Evolutionary conservation across 192 early-diverging fungal genomes (phyloP).

Genomic region (Coemansia sp.): DNA sequence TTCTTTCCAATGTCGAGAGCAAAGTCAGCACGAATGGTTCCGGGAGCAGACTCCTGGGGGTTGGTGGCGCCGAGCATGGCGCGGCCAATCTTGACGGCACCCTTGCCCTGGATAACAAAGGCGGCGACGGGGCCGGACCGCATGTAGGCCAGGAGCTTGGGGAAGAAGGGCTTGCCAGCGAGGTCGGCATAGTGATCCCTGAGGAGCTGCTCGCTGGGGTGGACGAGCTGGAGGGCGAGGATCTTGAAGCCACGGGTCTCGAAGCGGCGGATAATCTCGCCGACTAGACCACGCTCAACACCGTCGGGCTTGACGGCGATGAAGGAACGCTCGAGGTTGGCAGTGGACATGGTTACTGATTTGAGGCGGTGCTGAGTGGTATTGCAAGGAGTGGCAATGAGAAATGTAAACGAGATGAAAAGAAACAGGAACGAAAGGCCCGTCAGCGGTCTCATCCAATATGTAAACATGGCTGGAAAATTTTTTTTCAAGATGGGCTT

Average conservation of each 20-base stretch:
- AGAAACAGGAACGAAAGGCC: constrained; percentile 18
- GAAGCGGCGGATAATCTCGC: constrained; percentile 92
- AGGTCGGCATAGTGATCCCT: constrained; percentile 84
- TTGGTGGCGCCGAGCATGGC: constrained; percentile 87
- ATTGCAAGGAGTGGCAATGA: neutral
- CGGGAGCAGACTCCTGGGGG: constrained; percentile 83
- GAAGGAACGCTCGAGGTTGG: constrained; percentile 54
- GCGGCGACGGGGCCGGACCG: constrained; percentile 90
- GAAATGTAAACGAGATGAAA: constrained; percentile 1
- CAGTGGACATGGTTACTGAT: constrained; percentile 32
- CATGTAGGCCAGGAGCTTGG: constrained; percentile 80
- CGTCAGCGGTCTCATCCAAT: constrained; percentile 19
- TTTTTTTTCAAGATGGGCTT: neutral
- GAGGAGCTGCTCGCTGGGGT: constrained; percentile 69
- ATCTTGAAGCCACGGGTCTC: constrained; percentile 90
- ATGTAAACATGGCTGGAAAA: neutral
- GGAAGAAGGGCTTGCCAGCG: constrained; percentile 85
- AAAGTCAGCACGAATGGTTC: constrained; percentile 96
- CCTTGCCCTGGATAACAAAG: constrained; percentile 93
- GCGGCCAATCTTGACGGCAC: constrained; percentile 87
- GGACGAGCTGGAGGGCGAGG: constrained; percentile 72
- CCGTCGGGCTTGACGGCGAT: constrained; percentile 57
- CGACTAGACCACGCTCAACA: constrained; percentile 81
- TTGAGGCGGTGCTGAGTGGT: constrained; percentile 5
- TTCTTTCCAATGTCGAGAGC: constrained; percentile 80